These are phyloP conservation scores for Scheffersomyces coipomensis DNA, from an alignment of 805 yeast genomes.

Conservation along the genomic window DNA sequence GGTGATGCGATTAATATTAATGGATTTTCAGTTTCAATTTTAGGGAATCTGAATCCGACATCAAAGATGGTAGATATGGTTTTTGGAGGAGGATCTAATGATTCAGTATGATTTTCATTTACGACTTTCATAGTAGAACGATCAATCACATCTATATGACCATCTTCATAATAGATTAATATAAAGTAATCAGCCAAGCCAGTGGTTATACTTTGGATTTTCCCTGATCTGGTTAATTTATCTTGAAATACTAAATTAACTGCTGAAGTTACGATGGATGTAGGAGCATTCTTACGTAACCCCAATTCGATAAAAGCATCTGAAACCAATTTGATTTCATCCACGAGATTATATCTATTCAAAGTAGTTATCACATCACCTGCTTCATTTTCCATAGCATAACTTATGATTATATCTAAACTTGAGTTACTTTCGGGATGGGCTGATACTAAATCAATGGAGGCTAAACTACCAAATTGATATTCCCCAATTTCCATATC, in stretches of 20 bases:
- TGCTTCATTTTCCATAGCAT: conserved; percentile 21
- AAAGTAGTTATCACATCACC: conserved; percentile 15
- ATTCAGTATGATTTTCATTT: conserved; percentile 5
- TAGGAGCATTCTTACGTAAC: conserved; percentile 12
- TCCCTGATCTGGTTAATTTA: conserved; percentile 22
- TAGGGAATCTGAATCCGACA: conserved; percentile 53
- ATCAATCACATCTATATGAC: conserved; percentile 45
- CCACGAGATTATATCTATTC: conserved; percentile 26
- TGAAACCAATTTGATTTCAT: conserved; percentile 20
- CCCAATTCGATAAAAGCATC: conserved; percentile 33
- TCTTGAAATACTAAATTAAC: conserved; percentile 22
- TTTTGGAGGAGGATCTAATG: conserved; percentile 17
- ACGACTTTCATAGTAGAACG: conserved; percentile 27
- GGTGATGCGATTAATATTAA: conserved; percentile 48
- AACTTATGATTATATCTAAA: conserved; percentile 46
- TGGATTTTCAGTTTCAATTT: conserved; percentile 17
- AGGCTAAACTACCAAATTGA: conserved; percentile 13
- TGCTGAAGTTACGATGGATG: not conserved
- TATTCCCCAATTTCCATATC: conserved; percentile 12
- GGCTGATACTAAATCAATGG: conserved; percentile 47
- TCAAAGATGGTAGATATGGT: conserved; percentile 46
- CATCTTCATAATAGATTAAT: conserved; percentile 39
- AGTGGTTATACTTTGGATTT: conserved; percentile 27
- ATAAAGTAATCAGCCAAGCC: conserved; percentile 40
- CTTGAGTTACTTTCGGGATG: conserved; percentile 38